Base-by-base conservation (phyloP, 2,329 filamentous ascomycete genomes). In the Purpureocillium takamizusanense region DNA sequence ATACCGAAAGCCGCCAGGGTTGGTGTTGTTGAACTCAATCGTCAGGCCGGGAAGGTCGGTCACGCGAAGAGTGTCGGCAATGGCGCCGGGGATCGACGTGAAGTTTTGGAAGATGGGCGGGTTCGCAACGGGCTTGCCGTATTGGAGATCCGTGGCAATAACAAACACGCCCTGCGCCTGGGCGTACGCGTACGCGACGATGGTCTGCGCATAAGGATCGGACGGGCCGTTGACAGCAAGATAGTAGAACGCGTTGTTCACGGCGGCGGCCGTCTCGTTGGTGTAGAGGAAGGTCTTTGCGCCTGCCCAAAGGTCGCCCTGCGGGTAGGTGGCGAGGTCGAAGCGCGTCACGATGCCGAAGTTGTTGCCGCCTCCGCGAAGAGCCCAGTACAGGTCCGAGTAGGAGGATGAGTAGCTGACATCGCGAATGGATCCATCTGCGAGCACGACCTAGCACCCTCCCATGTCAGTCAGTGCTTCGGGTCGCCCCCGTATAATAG, bases 331-430 rank as follows among this genome's bases (percentile, higher is more conserved):
- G 11, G 52, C 52, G 12, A 70, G 49, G 16, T 65, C 59, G 51
- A 78, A 64, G 9, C 67, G 68, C 9, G 66, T 60, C 4, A 78
- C 70, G 4, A 79, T 60, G n/a, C 67, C 75, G 44, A 73, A 78
- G 34, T 68, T 77, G 27, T 71, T 72, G 3, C 73, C 70, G 1
- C 74, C 72, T 14, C 73, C 72, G 29, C 63, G 60, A 1, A 78
- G 59, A 2, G 73, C 76, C 70, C 72, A 78, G 55, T 71, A 78
- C 2, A 80, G 59, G 39, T 78, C 73, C 0, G 60, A 41, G 25
- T 76, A 27, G 61, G 15, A 66, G 46, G 3, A 55, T 51, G 4
- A 51, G 53, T 33, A 18, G 6, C 56, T 64, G 3, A 67, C 70
- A 2, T 55, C 62, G 1, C 70, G 46, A 14, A 69, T 50, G 12